A percentile compares a stretch with the other conserved stretches of the same genome.
Conservation (phyloP, 192 early-diverging fungal genomes). For the Linnemannia zychae region DNA sequence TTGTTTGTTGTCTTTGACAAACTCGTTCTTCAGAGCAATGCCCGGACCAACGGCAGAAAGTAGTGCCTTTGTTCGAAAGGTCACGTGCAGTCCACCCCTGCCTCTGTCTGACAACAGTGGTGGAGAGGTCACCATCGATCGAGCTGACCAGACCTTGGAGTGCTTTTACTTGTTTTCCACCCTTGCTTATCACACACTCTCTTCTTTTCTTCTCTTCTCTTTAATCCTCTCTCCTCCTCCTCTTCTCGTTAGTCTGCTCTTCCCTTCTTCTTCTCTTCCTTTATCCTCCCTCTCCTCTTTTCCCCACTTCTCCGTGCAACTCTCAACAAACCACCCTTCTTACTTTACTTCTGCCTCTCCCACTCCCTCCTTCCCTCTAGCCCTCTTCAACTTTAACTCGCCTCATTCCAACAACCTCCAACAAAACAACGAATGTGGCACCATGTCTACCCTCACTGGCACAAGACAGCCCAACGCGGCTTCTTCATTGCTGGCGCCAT, state of each 20-base stretch:
- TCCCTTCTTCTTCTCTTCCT: background rate
- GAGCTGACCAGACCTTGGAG: too few relatives aligned
- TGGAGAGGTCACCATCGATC: too few relatives aligned
- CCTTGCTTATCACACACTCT: background rate
- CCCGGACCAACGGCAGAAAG: too few relatives aligned
- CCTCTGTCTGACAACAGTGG: background rate
- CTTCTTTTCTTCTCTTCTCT: background rate
- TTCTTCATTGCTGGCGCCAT: conserved; percentile 31
- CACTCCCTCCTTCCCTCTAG: background rate
- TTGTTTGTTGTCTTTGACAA: too few relatives aligned
- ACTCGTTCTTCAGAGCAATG: too few relatives aligned
- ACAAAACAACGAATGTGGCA: conserved; percentile 17
- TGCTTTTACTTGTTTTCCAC: too few relatives aligned
- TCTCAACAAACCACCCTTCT: too few relatives aligned
- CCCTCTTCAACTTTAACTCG: background rate
- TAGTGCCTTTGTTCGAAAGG: too few relatives aligned
- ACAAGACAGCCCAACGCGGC: conserved; percentile 41
- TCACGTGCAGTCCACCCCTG: background rate
- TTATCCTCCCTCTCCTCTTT: background rate
- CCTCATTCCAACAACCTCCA: background rate
- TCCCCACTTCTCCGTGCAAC: too few relatives aligned
- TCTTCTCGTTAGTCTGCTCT: too few relatives aligned
- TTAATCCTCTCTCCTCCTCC: background rate
- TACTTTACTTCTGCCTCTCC: background rate
- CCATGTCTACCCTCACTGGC: conserved; percentile 46